Conservation (phyloP, 352 stramenopile genomes). For the Phytopythium vexans region DNA sequence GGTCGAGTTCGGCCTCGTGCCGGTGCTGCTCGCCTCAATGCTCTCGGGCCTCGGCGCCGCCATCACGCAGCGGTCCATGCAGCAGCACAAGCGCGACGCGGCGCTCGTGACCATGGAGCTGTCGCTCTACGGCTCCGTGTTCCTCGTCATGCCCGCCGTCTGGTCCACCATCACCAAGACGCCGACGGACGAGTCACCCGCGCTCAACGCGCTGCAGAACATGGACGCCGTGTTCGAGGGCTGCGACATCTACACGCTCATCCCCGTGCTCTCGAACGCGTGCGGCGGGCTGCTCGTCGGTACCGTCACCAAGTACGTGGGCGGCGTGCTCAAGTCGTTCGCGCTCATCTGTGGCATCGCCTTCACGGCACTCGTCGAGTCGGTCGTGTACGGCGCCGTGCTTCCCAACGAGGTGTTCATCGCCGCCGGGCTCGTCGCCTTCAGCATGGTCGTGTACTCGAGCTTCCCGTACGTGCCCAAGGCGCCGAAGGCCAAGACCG, state of each 20-base stretch:
- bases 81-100: constrained; percentile 61
- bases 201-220: constrained; percentile 17
- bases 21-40: constrained; percentile 64
- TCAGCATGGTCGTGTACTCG: constrained; percentile 74
- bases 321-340: constrained; percentile 90
- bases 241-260: constrained; percentile 69
- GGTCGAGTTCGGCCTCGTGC: constrained; percentile 63
- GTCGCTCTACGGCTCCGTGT: constrained; percentile 69
- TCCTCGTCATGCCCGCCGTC: constrained; percentile 52
- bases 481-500: constrained; percentile 18
- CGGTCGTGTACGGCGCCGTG: constrained; percentile 57
- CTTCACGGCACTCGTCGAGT: constrained; percentile 82
- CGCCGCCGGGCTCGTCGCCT: constrained; percentile 59
- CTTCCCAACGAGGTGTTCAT: constrained; percentile 65
- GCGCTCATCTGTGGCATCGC: constrained; percentile 86
- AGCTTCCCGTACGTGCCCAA: constrained; percentile 58
- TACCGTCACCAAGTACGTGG: constrained; percentile 86
- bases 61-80: constrained; percentile 79
- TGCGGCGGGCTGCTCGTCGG: constrained; percentile 83
- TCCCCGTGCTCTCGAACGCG: constrained; percentile 80
- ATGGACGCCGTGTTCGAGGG: constrained; percentile 52
- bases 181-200: constrained; percentile 26
- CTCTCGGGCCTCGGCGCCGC: constrained; percentile 74
- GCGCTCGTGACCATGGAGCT: constrained; percentile 83
- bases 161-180: constrained; percentile 38